Percentiles rank a stretch among this genome's conserved stretches.
These are phyloP conservation scores for Glycine latifolia DNA, from an alignment of 306 rosid genomes.

Conservation along the genomic window DNA sequence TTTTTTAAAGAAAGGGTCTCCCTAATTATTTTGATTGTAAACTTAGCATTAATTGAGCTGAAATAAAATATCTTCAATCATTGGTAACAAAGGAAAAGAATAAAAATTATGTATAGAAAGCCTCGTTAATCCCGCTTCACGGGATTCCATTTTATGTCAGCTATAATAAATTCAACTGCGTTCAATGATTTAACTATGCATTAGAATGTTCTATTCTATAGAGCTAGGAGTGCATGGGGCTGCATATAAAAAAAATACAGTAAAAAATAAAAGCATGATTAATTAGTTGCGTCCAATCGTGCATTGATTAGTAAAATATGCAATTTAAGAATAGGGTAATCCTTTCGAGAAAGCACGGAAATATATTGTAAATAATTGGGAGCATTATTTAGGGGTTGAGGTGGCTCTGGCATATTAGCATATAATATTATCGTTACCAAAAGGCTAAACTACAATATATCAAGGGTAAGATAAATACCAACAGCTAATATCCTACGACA, in stretches of 20 bases:
- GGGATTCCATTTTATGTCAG: conserved; percentile 40
- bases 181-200: conserved; percentile 42
- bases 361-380: conserved; percentile 25
- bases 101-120: not conserved
- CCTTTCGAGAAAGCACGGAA: not conserved
- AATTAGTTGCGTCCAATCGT: conserved; percentile 21
- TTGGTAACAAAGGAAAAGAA: conserved; percentile 40
- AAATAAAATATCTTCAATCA: conserved; percentile 51
- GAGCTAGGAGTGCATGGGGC: not conserved
- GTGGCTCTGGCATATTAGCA: too few relatives aligned
- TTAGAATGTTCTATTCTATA: conserved; percentile 50
- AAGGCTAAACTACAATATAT: too few relatives aligned
- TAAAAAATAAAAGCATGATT: conserved; percentile 18
- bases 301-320: conserved; percentile 24
- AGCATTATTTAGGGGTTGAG: not conserved
- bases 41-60: conserved; percentile 20
- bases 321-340: conserved; percentile 11
- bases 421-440: too few relatives aligned
- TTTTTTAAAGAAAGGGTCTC: not conserved
- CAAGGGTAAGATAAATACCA: not conserved
- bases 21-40: conserved; percentile 6
- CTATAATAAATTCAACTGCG: conserved; percentile 24
- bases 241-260: too few relatives aligned
- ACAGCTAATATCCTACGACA: not conserved
- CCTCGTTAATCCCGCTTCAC: conserved; percentile 40